These are phyloP conservation scores for Verticillium klebahnii DNA, from an alignment of 2,329 filamentous ascomycete species.

Conservation along the genomic window DNA sequence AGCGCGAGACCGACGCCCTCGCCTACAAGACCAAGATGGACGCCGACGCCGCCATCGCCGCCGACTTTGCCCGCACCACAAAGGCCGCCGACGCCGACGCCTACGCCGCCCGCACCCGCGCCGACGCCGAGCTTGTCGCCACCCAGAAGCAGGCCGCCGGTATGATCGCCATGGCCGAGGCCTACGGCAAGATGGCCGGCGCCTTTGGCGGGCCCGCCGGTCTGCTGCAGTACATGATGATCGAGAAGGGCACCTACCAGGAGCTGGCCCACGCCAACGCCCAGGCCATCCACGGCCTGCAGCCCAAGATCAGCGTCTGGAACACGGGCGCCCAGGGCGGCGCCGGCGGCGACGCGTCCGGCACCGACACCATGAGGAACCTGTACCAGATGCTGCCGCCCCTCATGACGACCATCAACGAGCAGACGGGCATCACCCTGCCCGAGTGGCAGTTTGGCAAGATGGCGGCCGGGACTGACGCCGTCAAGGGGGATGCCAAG, in stretches of 20 bases:
- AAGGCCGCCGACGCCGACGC: conserved; percentile 46
- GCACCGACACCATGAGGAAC: conserved; percentile 67
- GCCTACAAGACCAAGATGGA: conserved; percentile 45
- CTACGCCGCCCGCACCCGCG: conserved; percentile 37
- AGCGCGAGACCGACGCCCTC: conserved; percentile 47
- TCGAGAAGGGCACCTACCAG: conserved; percentile 75
- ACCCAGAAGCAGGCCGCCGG: conserved; percentile 74
- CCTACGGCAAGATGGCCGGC: conserved; percentile 66
- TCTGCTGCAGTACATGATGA: conserved; percentile 81
- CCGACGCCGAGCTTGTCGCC: conserved; percentile 42
- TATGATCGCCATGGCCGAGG: conserved; percentile 70
- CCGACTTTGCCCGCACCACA: conserved; percentile 28
- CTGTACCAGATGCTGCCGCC: conserved; percentile 83
- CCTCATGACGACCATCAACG: conserved; percentile 78
- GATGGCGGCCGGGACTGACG: conserved; percentile 28
- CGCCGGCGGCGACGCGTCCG: conserved; percentile 26
- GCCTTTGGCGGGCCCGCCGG: conserved; percentile 76
- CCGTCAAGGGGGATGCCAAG: conserved; percentile 15
- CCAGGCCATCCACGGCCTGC: conserved; percentile 66
- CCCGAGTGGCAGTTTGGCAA: conserved; percentile 69
- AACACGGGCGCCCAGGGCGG: conserved; percentile 62
- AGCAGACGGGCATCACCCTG: conserved; percentile 79
- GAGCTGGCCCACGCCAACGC: conserved; percentile 76
- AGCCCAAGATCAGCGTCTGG: conserved; percentile 90
- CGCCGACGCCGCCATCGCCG: conserved; percentile 28